Conservation (phyloP, 2,329 filamentous ascomycete species). For the Ophiocordyceps sinensis region DNA sequence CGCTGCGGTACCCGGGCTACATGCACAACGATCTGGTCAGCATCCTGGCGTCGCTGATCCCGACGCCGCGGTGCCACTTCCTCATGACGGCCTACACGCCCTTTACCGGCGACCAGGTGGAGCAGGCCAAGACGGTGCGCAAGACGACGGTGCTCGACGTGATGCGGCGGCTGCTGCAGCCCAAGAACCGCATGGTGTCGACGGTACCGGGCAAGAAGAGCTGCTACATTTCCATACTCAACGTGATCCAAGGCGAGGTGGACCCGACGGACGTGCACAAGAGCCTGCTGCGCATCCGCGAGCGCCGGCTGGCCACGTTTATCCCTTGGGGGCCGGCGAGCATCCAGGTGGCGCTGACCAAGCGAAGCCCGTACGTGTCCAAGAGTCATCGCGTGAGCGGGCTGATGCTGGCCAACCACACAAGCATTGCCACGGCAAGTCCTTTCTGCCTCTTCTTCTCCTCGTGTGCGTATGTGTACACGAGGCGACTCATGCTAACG, state of each 20-base stretch:
- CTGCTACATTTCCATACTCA: constrained; percentile 97
- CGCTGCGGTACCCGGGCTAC: constrained; percentile 90
- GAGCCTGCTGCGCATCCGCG: constrained; percentile 87
- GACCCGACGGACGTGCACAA: constrained; percentile 98
- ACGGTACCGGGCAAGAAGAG: constrained; percentile 91
- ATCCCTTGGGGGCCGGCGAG: constrained; percentile 97
- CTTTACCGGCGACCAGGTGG: constrained; percentile 90
- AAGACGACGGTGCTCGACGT: constrained; percentile 97
- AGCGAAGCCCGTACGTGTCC: constrained; percentile 89
- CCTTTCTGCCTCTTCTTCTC: neutral
- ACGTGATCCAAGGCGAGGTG: constrained; percentile 97
- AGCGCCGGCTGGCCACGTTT: constrained; percentile 85
- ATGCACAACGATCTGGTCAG: constrained; percentile 99
- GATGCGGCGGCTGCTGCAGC: constrained; percentile 87
- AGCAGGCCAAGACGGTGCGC: constrained; percentile 91
- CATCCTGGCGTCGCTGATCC: constrained; percentile 90
- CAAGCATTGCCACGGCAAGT: constrained; percentile 72
- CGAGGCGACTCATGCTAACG: neutral
- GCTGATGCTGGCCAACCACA: constrained; percentile 96
- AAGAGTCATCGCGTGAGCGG: constrained; percentile 91
- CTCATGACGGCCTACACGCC: constrained; percentile 97
- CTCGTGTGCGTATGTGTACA: too few species aligned
- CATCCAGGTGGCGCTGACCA: constrained; percentile 93
- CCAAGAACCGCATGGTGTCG: constrained; percentile 98
- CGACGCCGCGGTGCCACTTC: constrained; percentile 94